Evolutionary conservation across 225 moss, liverwort and hornwort species (phyloP).

Genomic region (Ulota crispa): DNA sequence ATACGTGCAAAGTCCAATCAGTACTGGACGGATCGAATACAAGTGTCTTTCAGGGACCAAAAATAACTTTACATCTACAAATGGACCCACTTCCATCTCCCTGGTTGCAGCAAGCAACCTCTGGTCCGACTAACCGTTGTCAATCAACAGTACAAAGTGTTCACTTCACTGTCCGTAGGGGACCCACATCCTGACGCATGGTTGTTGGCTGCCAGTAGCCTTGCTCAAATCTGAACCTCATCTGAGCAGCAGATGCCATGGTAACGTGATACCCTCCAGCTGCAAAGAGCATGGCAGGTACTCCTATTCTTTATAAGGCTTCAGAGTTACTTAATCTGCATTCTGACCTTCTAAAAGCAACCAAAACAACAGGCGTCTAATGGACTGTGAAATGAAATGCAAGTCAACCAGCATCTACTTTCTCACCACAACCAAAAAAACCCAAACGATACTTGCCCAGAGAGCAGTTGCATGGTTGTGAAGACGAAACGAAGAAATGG

Average conservation of each 20-base stretch:
- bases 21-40: conserved; percentile 27
- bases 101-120: conserved; percentile 23
- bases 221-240: not conserved
- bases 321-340: not conserved
- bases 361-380: conserved; percentile 1
- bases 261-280: not conserved
- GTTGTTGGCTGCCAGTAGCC: not conserved
- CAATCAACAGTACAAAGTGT: conserved; percentile 1
- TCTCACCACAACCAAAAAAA: not conserved
- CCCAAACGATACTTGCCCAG: not conserved
- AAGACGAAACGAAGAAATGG: not conserved
- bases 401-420: conserved; percentile 3
- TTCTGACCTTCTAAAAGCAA: conserved; percentile 1
- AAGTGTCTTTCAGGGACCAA: conserved; percentile 26
- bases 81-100: conserved; percentile 20
- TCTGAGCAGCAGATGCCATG: conserved; percentile 6
- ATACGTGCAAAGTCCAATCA: conserved; percentile 38
- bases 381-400: not conserved
- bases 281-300: conserved; percentile 14
- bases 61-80: conserved; percentile 45
- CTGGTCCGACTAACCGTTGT: not conserved
- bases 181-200: not conserved
- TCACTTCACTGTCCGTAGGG: not conserved
- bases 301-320: not conserved
- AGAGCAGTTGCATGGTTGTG: not conserved